These are phyloP conservation scores for Solanum acaule DNA, from an alignment of 257 asterid genomes.

Conservation along the genomic window DNA sequence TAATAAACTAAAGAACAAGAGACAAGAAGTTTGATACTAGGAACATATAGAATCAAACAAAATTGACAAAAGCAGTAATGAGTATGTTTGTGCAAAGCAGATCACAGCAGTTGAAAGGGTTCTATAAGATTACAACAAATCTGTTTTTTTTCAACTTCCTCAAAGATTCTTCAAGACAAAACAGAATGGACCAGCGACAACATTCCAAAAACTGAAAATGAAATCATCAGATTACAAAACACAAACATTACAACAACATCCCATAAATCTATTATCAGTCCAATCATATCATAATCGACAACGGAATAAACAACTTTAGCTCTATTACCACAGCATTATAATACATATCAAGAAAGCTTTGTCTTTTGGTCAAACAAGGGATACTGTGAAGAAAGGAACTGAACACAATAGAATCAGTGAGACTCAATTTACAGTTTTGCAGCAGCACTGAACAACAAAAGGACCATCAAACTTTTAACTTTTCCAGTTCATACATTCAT, in stretches of 20 bases:
- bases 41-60: conserved; percentile 33
- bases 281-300: conserved; percentile 25
- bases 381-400: conserved; percentile 4
- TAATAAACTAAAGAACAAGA: conserved; percentile 15
- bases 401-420: conserved; percentile 15
- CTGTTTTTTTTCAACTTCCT: conserved; percentile 8
- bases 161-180: conserved; percentile 57
- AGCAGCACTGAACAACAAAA: conserved; percentile 12
- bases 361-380: conserved; percentile 18
- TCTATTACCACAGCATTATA: not conserved
- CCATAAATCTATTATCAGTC: conserved; percentile 29
- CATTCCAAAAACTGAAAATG: conserved; percentile 46
- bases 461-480: conserved; percentile 1
- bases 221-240: conserved; percentile 29
- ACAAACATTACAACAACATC: conserved; percentile 26
- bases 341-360: not conserved
- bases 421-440: conserved; percentile 15
- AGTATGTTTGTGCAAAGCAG: conserved; percentile 21
- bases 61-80: conserved; percentile 25
- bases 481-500: conserved; percentile 7
- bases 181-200: conserved; percentile 43
- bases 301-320: conserved; percentile 3
- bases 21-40: conserved; percentile 12
- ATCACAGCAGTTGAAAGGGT: conserved; percentile 21
- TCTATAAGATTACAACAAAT: conserved; percentile 18